Conservation (phyloP, 148 eudicot species). For the Hydrangea macrophylla region DNA sequence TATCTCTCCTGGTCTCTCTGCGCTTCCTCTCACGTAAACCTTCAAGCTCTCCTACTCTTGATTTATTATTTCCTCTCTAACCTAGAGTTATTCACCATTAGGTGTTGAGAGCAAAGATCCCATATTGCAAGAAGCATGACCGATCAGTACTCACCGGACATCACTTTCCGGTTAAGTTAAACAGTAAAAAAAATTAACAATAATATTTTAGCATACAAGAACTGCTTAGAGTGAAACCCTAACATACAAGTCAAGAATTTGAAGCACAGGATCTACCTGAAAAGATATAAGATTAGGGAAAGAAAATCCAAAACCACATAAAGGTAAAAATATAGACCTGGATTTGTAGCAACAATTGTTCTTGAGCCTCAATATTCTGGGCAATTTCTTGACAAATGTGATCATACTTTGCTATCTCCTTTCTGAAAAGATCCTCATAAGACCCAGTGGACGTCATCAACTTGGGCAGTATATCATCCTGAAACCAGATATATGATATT, state of each 20-base stretch:
- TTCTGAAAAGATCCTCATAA: slow-evolving; percentile 91
- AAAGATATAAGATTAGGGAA: neutral
- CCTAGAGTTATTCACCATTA: too few species aligned
- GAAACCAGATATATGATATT: slow-evolving; percentile 21
- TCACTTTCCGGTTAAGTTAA: too few species aligned
- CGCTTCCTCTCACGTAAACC: too few species aligned
- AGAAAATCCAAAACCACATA: neutral
- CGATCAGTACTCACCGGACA: too few species aligned
- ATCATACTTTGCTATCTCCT: slow-evolving; percentile 86
- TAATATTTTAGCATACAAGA: too few species aligned
- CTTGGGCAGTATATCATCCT: slow-evolving; percentile 98
- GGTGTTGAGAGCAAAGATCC: too few species aligned
- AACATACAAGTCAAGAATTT: neutral
- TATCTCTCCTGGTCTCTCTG: too few species aligned
- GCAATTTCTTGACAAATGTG: slow-evolving; percentile 74
- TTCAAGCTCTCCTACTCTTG: too few species aligned
- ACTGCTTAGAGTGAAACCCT: slow-evolving; percentile 1
- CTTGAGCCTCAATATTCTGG: slow-evolving; percentile 81
- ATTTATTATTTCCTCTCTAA: too few species aligned
- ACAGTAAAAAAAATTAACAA: too few species aligned
- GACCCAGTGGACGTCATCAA: slow-evolving; percentile 92
- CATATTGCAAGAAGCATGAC: too few species aligned
- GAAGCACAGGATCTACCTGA: neutral
- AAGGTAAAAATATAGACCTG: slow-evolving; percentile 50
- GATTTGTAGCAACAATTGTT: slow-evolving; percentile 70